Base-by-base conservation (phyloP, 2,329 filamentous ascomycete genomes). In the Botrytis medusae region DNA sequence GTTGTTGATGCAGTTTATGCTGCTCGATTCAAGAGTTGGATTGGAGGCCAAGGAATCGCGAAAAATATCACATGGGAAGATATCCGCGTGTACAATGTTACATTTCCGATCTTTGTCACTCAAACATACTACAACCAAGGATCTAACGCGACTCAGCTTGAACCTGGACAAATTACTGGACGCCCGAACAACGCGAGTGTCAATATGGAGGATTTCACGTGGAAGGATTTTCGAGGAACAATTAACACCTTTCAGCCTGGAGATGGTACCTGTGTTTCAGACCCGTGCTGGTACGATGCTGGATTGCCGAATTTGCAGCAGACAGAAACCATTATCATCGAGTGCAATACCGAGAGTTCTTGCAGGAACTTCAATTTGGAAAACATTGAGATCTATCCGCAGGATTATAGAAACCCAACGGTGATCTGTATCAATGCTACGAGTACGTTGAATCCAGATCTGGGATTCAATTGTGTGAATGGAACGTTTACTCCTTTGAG, bases 71-170 rank as follows among this genome's bases (percentile, higher is more conserved):
- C 81, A 46, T 85, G 84, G 84, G 81, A 80, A 69, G 83, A 85
- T 74, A 83, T 85, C 70, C 77, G 82, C 9, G 75, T 81, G 20
- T 82, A 82, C 76, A 85, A 85, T 72, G 84, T 85, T 44, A 82
- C 83, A 0, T 85, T 85, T 74, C 84, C 84, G 1, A 83, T 85
- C 72, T 85, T 84, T 72, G 83, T 85, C n/a, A 85, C 83, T 4
- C 83, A 85, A 77, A 84, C 81, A 57, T 85, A 85, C 76, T 77
- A 78, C 74, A 82, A 85, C 72, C 83, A 85, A 75, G 80, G 79
- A n/a, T 79, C 75, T 42, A 78, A 75, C 10, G 79, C 78, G 74
- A 81, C 77, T 3, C 79, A 80, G 46, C 77, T 79, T 0, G 74
- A 78, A 12, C 77, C 74, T 25, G 79, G 78, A 1, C 75, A 74